Evolutionary conservation across 2,329 filamentous ascomycete genomes (phyloP), one percentile per base, ranked within the genome.

Genomic region (Bipolaris oryzae): DNA sequence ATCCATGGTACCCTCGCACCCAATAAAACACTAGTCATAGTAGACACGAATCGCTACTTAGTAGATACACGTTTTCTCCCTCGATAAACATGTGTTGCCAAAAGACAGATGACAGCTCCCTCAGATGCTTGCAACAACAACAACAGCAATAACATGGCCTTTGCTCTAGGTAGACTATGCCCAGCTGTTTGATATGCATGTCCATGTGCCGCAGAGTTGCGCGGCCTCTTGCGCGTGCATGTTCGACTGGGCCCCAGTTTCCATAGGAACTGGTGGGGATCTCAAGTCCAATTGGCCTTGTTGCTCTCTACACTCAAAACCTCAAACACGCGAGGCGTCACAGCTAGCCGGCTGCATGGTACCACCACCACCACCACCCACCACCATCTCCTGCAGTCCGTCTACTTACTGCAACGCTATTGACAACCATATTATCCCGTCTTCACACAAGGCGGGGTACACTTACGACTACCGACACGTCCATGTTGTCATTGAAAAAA

Each of bases 261-360:
- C 50, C 28, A 51, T 28, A 43, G 43, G 53, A 55, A 55, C 53
- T 39, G 31, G 53, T 55, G 53, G 53, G 53, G 53, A 55, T 28
- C 25, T 15, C 7, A 13, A 21, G 20, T 3, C 6, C 11, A 15
- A n/a, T n/a, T 25, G 35, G 15, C 35, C 35, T 16, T n/a, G 35
- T 28, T 28, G 25, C 25, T 28, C 25, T 28, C n/a, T n/a, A 38
- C n/a, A 18, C 35, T 18, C 4, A 25, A 44, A 44, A 31, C 42
- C 42, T 44, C 42, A 44, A 44, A 44, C 42, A 31, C 42, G 16
- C 15, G 15, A 28, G 25, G 42, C 42, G 42, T 44, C 42, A 25
- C 25, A 33, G 25, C 23, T 28, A 31, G 42, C 38, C 15, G 16
- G 18, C n/a, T 31, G 15, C 23, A 43, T 28, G n/a, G 7, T 23